phyloP scores from a whole-genome alignment of 768 basidiomycete species.

The Boletus vinaceobasis region DNA sequence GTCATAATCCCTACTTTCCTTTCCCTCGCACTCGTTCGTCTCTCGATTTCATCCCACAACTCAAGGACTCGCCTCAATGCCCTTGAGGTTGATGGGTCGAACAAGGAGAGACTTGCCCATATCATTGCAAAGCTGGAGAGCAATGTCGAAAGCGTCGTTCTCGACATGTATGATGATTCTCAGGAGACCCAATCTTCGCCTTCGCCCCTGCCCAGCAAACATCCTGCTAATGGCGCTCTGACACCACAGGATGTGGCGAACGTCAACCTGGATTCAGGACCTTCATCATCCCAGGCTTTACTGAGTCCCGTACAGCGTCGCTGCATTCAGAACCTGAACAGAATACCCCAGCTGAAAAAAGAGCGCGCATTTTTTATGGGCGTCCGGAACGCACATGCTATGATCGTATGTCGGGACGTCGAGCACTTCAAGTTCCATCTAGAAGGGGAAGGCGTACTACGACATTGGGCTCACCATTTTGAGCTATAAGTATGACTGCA shows the following conservation, averaged over 20 bases:
- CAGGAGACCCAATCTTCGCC: slow-evolving; percentile 22
- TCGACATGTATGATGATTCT: slow-evolving; percentile 53
- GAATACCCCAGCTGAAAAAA: slow-evolving; percentile 66
- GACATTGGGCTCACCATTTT: slow-evolving; percentile 70
- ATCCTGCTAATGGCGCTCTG: not conserved
- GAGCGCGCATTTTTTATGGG: slow-evolving; percentile 60
- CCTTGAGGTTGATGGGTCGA: slow-evolving; percentile 55
- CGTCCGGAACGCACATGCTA: slow-evolving; percentile 64
- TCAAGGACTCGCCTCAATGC: slow-evolving; percentile 64
- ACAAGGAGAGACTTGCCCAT: slow-evolving; percentile 50
- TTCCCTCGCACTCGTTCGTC: slow-evolving; percentile 50
- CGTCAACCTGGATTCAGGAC: slow-evolving; percentile 1
- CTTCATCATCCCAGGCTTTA: slow-evolving; percentile 37
- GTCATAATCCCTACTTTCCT: slow-evolving; percentile 61
- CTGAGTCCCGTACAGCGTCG: slow-evolving; percentile 55
- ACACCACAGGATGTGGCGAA: not conserved
- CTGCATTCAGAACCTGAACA: slow-evolving; percentile 60
- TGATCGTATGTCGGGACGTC: slow-evolving; percentile 68
- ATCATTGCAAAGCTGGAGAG: slow-evolving; percentile 57
- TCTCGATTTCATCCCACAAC: slow-evolving; percentile 52
- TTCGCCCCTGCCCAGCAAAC: slow-evolving; percentile 3
- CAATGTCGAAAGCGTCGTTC: slow-evolving; percentile 57
- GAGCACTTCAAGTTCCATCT: slow-evolving; percentile 56
- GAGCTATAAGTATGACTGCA: slow-evolving; percentile 31
- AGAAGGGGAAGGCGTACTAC: slow-evolving; percentile 60